Conservation (phyloP, 2,329 filamentous ascomycete species). For the Albophoma yamanashiensis region DNA sequence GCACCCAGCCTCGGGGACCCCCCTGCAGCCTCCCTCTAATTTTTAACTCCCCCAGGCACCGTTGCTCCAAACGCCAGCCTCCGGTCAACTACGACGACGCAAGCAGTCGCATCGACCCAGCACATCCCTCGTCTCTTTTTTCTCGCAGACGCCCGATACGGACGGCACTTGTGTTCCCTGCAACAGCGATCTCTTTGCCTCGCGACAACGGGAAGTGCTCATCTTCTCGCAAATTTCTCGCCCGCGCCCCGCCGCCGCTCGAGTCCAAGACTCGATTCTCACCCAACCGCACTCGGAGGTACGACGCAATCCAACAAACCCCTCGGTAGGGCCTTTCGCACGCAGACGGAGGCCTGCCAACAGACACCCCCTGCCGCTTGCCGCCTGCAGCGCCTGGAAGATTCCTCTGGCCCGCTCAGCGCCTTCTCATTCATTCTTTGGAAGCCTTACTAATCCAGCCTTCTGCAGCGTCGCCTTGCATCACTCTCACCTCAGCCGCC, state of each 20-base stretch:
- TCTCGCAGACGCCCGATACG: not conserved
- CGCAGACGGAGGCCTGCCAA: not conserved
- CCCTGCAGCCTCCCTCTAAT: slow-evolving; percentile 19
- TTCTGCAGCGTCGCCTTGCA: not conserved
- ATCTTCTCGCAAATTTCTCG: slow-evolving; percentile 2
- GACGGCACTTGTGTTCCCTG: not conserved
- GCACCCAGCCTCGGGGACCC: slow-evolving; percentile 16
- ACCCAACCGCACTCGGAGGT: not conserved
- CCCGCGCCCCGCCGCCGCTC: not conserved
- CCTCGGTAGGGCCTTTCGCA: not conserved
- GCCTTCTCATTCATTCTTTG: not conserved
- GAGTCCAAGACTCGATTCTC: not conserved
- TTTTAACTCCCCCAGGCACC: slow-evolving; percentile 15
- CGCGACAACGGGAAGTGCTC: not conserved
- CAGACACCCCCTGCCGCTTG: not conserved
- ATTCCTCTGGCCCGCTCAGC: slow-evolving; percentile 1
- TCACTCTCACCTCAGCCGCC: not conserved
- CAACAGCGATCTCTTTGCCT: not conserved
- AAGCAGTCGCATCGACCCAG: not conserved
- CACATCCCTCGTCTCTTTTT: not conserved
- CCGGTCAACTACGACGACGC: not conserved
- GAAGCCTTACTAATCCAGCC: not conserved
- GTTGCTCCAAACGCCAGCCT: slow-evolving; percentile 2
- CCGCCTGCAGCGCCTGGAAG: slow-evolving; percentile 1
- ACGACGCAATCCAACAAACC: not conserved